Conservation (phyloP, 2,329 filamentous ascomycete genomes). For the Massarina eburnea region DNA sequence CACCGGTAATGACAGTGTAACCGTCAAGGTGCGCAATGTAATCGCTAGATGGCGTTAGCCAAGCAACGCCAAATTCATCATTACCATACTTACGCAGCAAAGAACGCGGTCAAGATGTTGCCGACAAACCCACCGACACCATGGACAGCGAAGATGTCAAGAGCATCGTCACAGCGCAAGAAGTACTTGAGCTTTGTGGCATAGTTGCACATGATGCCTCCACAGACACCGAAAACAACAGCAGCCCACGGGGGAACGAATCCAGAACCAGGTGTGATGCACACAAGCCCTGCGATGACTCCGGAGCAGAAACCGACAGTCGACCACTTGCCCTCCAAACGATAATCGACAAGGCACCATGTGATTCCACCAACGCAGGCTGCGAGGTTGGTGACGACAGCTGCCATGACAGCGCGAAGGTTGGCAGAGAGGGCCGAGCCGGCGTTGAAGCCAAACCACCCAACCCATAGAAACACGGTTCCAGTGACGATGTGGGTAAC, state of each 20-base stretch:
- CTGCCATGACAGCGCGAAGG: constrained; percentile 82
- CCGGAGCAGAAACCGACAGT: constrained; percentile 93
- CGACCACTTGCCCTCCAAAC: constrained; percentile 87
- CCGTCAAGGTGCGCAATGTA: constrained; percentile 84
- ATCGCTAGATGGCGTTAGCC: constrained; percentile 51
- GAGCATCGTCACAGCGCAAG: constrained; percentile 76
- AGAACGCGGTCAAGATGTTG: constrained; percentile 67
- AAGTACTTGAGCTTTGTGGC: constrained; percentile 89
- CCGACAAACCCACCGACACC: constrained; percentile 61
- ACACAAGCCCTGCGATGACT: constrained; percentile 82
- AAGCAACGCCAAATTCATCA: background rate
- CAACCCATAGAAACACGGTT: constrained; percentile 92
- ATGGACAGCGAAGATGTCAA: constrained; percentile 72
- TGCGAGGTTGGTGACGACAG: constrained; percentile 81
- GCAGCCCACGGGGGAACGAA: constrained; percentile 85
- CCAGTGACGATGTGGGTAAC: constrained; percentile 90
- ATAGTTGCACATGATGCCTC: constrained; percentile 80
- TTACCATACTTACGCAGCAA: constrained; percentile 65
- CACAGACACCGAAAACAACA: constrained; percentile 75
- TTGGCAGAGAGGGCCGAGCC: constrained; percentile 81
- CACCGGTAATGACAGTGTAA: constrained; percentile 65
- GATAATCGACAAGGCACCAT: constrained; percentile 87
- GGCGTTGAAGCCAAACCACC: constrained; percentile 95
- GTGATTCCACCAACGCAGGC: constrained; percentile 84
- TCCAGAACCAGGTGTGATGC: constrained; percentile 85